These are phyloP conservation scores for Chytridium lagenaria DNA, from an alignment of 371 early-diverging fungal genomes.

Conservation along the genomic window DNA sequence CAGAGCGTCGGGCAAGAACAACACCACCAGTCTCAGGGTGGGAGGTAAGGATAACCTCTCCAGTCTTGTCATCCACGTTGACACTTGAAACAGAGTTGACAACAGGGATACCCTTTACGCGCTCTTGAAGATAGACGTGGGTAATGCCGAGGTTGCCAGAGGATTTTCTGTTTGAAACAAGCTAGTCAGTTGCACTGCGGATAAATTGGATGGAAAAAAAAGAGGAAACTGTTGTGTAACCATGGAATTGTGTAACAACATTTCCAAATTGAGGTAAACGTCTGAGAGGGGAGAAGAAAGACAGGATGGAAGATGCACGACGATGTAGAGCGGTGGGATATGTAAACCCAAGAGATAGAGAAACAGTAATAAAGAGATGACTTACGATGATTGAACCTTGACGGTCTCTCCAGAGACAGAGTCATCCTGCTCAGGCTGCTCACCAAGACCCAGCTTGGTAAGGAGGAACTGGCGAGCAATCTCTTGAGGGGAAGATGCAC, in stretches of 20 bases:
- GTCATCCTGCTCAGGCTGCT: too few species aligned
- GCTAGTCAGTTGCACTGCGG: neutral
- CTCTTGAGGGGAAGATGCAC: too few species aligned
- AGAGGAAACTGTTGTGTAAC: neutral
- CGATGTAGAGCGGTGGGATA: too few species aligned
- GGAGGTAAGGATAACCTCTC: neutral
- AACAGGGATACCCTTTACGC: conserved; percentile 73
- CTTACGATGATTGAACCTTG: neutral
- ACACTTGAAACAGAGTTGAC: conserved; percentile 82
- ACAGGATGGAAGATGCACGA: neutral
- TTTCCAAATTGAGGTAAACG: neutral
- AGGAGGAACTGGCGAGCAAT: neutral
- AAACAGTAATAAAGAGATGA: too few species aligned
- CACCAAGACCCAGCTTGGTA: neutral
- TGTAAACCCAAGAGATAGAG: too few species aligned
- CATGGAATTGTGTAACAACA: neutral
- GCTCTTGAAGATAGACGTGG: conserved; percentile 56
- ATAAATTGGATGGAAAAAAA: neutral
- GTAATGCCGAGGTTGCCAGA: conserved; percentile 42
- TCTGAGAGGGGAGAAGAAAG: neutral
- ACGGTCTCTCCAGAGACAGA: neutral
- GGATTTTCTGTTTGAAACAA: neutral
- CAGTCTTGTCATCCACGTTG: conserved; percentile 63
- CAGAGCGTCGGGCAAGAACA: conserved; percentile 49
- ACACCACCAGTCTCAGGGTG: conserved; percentile 53